Percentiles rank a stretch among this genome's conserved stretches.
phyloP scores from a whole-genome alignment of 352 stramenopile genomes.

The Globisporangium megalacanthum region DNA sequence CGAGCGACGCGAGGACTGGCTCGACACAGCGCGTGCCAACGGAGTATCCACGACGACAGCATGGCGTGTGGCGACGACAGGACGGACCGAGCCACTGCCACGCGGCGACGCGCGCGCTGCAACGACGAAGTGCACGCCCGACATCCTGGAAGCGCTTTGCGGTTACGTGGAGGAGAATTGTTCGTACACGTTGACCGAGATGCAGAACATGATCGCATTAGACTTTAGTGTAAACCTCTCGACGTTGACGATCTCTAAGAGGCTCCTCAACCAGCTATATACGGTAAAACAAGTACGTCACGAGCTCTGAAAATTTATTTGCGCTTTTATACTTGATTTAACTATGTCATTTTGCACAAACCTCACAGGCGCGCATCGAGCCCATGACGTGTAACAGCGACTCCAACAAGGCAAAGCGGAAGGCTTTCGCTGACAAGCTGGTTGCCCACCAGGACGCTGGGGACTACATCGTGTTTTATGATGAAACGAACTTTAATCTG shows the following conservation, averaged over 20 bases:
- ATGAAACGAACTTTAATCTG: conserved; percentile 22
- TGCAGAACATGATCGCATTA: too few species aligned
- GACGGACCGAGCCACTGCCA: too few species aligned
- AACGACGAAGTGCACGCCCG: too few species aligned
- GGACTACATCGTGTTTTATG: conserved; percentile 16
- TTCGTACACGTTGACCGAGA: too few species aligned
- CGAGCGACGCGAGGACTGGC: too few species aligned
- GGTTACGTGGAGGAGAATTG: too few species aligned
- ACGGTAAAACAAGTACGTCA: conserved; percentile 20
- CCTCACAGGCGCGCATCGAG: too few species aligned
- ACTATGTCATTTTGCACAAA: neutral
- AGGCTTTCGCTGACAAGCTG: conserved; percentile 3
- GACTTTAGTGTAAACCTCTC: neutral
- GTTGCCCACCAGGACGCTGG: conserved; percentile 1
- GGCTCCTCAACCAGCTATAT: conserved; percentile 14
- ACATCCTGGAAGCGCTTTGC: too few species aligned
- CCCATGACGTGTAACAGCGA: conserved; percentile 17
- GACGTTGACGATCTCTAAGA: conserved; percentile 7
- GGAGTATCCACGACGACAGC: too few species aligned
- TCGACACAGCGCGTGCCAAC: too few species aligned
- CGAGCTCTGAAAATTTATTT: conserved; percentile 3
- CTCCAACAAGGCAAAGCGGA: conserved; percentile 18
- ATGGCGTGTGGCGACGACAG: too few species aligned
- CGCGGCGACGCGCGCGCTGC: too few species aligned
- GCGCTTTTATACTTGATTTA: neutral